Percentiles rank a stretch among this genome's conserved stretches.
phyloP scores from a whole-genome alignment of 768 basidiomycete genomes.

The Trametes maxima region DNA sequence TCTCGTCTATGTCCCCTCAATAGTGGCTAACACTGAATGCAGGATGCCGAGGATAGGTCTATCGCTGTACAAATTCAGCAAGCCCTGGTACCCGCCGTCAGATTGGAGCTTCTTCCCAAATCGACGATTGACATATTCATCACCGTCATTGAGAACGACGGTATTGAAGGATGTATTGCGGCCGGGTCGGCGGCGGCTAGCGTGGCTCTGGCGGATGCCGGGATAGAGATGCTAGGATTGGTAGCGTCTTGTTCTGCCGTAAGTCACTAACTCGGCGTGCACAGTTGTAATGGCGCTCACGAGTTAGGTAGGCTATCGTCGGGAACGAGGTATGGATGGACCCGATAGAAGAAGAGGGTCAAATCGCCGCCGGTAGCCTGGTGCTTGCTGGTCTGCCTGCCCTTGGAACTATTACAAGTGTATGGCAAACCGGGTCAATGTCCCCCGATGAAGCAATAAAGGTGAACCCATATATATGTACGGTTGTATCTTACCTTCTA shows the following conservation, averaged over 20 bases:
- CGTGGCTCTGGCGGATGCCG: slow-evolving; percentile 89
- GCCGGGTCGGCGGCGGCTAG: slow-evolving; percentile 87
- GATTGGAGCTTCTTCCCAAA: slow-evolving; percentile 91
- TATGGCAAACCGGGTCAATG: slow-evolving; percentile 85
- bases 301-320: slow-evolving; percentile 50
- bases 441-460: slow-evolving; percentile 51
- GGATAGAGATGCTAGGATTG: slow-evolving; percentile 88
- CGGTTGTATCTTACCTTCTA: background rate
- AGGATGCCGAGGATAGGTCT: slow-evolving; percentile 95
- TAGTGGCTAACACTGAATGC: background rate
- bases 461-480: slow-evolving; percentile 44
- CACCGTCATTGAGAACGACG: slow-evolving; percentile 89
- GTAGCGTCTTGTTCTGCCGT: slow-evolving; percentile 77
- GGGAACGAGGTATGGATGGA: slow-evolving; percentile 73
- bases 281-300: background rate
- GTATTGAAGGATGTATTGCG: slow-evolving; percentile 85
- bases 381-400: slow-evolving; percentile 88
- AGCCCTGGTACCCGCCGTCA: slow-evolving; percentile 78
- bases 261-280: slow-evolving; percentile 45
- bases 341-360: slow-evolving; percentile 72
- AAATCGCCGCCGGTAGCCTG: slow-evolving; percentile 61
- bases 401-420: slow-evolving; percentile 73
- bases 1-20: background rate
- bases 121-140: slow-evolving; percentile 91
- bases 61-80: slow-evolving; percentile 85